phyloP scores from a whole-genome alignment of 2,329 filamentous ascomycete genomes.

The Kalaharituber pfeilii region DNA sequence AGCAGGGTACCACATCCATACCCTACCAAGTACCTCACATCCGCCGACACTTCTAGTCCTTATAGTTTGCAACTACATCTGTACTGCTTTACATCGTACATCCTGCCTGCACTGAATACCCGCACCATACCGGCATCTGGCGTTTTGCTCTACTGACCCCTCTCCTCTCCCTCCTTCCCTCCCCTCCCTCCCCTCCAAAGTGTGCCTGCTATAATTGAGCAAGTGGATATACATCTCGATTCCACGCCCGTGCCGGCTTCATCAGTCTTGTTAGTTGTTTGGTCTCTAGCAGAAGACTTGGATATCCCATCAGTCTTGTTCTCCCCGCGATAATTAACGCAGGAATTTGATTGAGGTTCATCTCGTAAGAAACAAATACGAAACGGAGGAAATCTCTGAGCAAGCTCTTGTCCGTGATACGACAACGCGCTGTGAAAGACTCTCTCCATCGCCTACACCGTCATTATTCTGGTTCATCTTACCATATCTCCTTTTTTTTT shows the following conservation, averaged over 20 bases:
- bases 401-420: neutral
- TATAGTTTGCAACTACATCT: conserved; percentile 1
- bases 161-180: too few relatives aligned
- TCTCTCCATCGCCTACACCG: neutral
- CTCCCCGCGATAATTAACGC: neutral
- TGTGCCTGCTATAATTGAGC: neutral
- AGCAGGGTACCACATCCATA: conserved; percentile 1
- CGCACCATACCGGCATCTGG: conserved; percentile 1
- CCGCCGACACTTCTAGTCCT: neutral
- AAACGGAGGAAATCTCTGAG: neutral
- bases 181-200: neutral
- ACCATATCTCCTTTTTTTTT: neutral
- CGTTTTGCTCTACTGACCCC: neutral
- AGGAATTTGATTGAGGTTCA: neutral
- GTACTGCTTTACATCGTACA: conserved; percentile 1
- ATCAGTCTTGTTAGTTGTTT: neutral
- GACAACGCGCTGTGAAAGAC: conserved; percentile 1
- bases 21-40: neutral
- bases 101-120: neutral
- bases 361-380: conserved; percentile 1
- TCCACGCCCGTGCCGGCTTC: neutral
- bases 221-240: neutral
- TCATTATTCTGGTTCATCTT: neutral
- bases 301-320: neutral
- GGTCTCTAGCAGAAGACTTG: neutral